Conservation (phyloP, 768 basidiomycete genomes). For the Chiua virens region DNA sequence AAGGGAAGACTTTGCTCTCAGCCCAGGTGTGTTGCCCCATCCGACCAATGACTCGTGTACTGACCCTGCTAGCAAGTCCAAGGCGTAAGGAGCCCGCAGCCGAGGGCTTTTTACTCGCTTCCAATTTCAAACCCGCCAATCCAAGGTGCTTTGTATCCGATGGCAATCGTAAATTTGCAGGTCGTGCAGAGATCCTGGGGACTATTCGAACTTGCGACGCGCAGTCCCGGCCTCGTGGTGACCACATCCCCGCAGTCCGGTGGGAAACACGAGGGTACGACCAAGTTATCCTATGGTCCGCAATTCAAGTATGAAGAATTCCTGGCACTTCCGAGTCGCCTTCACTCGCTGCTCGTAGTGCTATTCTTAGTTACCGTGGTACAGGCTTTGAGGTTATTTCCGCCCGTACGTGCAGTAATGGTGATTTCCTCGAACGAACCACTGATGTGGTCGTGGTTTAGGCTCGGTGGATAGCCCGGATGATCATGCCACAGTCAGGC, state of each 20-base stretch:
- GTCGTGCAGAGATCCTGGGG: constrained; percentile 61
- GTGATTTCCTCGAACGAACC: neutral
- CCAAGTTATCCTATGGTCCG: constrained; percentile 54
- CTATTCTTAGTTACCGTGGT: constrained; percentile 26
- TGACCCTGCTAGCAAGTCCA: constrained; percentile 26
- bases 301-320: constrained; percentile 81
- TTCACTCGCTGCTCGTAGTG: constrained; percentile 44
- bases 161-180: constrained; percentile 45
- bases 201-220: constrained; percentile 38
- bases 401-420: constrained; percentile 34
- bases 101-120: constrained; percentile 37
- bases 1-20: constrained; percentile 39
- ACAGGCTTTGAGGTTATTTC: constrained; percentile 32
- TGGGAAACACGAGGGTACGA: constrained; percentile 13
- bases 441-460: neutral
- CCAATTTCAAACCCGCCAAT: constrained; percentile 31
- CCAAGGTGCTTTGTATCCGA: constrained; percentile 44
- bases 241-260: constrained; percentile 13
- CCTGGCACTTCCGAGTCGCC: constrained; percentile 37
- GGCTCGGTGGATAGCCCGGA: constrained; percentile 59
- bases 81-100: constrained; percentile 29
- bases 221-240: constrained; percentile 18
- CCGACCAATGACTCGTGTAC: neutral
- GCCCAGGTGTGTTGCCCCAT: constrained; percentile 37
- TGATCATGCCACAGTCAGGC: constrained; percentile 51